These are phyloP conservation scores for Lactarius hengduanensis DNA, from an alignment of 768 basidiomycete species.

Conservation along the genomic window DNA sequence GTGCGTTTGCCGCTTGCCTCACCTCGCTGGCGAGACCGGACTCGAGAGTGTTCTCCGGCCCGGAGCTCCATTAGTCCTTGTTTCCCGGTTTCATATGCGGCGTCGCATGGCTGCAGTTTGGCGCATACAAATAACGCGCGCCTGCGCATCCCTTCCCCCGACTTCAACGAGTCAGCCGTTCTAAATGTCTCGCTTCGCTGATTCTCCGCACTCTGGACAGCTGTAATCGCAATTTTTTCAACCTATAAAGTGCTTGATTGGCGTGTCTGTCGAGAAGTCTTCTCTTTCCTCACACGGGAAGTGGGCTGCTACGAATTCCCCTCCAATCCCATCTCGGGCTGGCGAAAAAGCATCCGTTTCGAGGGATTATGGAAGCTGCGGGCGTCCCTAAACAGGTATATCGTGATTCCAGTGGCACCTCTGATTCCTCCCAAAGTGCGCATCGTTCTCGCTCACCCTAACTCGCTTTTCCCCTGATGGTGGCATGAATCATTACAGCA, in stretches of 20 bases:
- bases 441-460: slow-evolving; percentile 1
- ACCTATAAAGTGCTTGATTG: slow-evolving; percentile 6
- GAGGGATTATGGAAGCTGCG: slow-evolving; percentile 9
- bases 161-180: not conserved
- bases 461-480: slow-evolving; percentile 15
- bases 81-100: not conserved
- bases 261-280: not conserved
- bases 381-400: slow-evolving; percentile 5
- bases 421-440: slow-evolving; percentile 18
- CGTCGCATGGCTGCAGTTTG: not conserved
- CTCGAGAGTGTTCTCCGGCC: not conserved
- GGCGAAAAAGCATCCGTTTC: not conserved
- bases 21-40: not conserved
- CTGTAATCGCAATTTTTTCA: slow-evolving; percentile 4
- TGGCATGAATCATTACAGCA: slow-evolving; percentile 24
- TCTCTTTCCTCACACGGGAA: not conserved
- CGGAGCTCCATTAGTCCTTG: not conserved
- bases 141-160: not conserved
- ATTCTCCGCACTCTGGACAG: not conserved
- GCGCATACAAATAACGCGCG: not conserved
- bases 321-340: not conserved
- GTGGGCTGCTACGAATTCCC: not conserved
- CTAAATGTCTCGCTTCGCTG: not conserved
- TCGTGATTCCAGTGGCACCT: slow-evolving; percentile 9
- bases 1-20: too few species aligned